These are phyloP conservation scores for Bacidia rubella DNA, from an alignment of 495 filamentous ascomycete genomes.

Conservation along the genomic window DNA sequence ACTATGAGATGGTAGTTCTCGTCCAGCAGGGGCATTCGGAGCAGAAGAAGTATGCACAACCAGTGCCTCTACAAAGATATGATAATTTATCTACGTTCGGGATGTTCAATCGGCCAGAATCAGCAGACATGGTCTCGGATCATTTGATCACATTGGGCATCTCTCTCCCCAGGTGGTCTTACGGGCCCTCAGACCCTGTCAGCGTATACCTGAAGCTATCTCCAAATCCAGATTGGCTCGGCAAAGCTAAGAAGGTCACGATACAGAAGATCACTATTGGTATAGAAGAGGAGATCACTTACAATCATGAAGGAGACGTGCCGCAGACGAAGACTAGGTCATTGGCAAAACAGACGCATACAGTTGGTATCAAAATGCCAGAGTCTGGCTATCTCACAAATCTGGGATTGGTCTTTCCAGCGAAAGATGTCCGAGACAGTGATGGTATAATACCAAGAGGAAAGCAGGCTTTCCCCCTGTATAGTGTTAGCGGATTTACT, in stretches of 20 bases:
- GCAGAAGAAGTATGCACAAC: constrained; percentile 81
- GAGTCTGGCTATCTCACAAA: constrained; percentile 84
- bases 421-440: constrained; percentile 73
- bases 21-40: constrained; percentile 80
- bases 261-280: constrained; percentile 86
- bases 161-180: constrained; percentile 87
- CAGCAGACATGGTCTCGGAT: constrained; percentile 69
- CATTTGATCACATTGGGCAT: constrained; percentile 86
- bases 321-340: constrained; percentile 81
- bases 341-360: constrained; percentile 70
- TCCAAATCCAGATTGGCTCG: constrained; percentile 83
- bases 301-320: constrained; percentile 96
- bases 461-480: constrained; percentile 78
- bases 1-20: constrained; percentile 88
- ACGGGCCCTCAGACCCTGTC: constrained; percentile 88
- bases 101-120: constrained; percentile 96
- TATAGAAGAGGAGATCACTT: constrained; percentile 95
- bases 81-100: constrained; percentile 96
- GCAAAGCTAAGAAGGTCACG: constrained; percentile 80
- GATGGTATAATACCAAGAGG: constrained; percentile 80
- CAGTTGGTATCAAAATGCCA: constrained; percentile 67
- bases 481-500: constrained; percentile 78
- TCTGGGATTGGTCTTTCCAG: constrained; percentile 79
- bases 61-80: constrained; percentile 81
- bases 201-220: constrained; percentile 87